Evolutionary conservation across 768 basidiomycete genomes (phyloP), one percentile per base, ranked within the genome.

Genomic region (Russula brevipes): DNA sequence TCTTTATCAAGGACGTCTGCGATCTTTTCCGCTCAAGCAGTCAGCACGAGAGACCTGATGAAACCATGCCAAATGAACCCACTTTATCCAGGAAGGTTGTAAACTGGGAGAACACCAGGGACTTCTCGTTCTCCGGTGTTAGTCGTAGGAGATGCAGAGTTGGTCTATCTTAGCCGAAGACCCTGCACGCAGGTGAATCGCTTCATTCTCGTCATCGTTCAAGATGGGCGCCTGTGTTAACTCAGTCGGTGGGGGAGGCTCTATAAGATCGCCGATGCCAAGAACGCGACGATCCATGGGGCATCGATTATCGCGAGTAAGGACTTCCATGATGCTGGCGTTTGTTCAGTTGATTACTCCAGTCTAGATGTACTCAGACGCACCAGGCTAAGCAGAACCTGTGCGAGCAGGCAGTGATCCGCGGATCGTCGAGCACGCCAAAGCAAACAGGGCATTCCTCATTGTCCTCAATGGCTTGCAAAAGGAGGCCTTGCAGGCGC

Each of bases 131-230:
- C 4, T 68, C 63, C 0, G 89, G 88, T 5, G 84, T 88, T 12
- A 93, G 73, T 64, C 81, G 77, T 47, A 95, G 78, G 47, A 93
- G 80, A 57, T 88, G 82, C 24, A 92, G 16, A 95, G 76, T 68
- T 93, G 91, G 56, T 89, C 87, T 56, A 93, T 88, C 74, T 95
- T 95, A 11, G 90, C 89, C 24, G 93, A 94, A 6, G 89, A 83
- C 3, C 83, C 84, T 3, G 72, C 68, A 19, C 79, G 78, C 7
- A 81, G 71, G 8, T 75, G 80, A 46, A 49, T 56, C 10, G 50
- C 72, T 10, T 75, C 72, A 30, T 76, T 76, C 11, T 78, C 74
- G 9, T 79, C 76, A 52, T 78, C 75, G 6, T 74, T 73, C 2
- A 70, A 74, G 35, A 79, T 71, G 7, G 81, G 80, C 10, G 74